Percentiles rank a stretch among this genome's conserved stretches.
These are phyloP conservation scores for Daldinia concentrica DNA, from an alignment of 495 filamentous ascomycete species.

Conservation along the genomic window DNA sequence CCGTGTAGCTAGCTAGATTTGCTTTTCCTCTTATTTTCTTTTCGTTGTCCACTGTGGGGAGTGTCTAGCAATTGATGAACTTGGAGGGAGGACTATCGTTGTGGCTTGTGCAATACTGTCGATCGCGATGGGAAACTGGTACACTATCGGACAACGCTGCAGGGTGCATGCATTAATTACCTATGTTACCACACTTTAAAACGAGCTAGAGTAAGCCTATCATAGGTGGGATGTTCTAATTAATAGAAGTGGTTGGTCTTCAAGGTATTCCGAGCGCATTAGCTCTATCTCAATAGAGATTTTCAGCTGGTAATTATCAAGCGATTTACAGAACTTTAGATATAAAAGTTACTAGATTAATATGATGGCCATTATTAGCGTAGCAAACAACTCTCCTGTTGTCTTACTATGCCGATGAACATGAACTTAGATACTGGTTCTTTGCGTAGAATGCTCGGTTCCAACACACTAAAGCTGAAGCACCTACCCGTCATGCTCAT, in stretches of 20 bases:
- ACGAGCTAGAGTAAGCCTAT: not conserved
- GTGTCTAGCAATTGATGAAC: conserved; percentile 19
- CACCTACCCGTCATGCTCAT: not conserved
- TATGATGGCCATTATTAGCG: not conserved
- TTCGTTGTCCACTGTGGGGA: conserved; percentile 14
- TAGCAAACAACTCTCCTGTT: not conserved
- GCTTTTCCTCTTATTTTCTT: not conserved
- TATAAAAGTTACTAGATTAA: not conserved
- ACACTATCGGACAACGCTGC: conserved; percentile 29
- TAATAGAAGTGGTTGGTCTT: not conserved
- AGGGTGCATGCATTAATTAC: conserved; percentile 1
- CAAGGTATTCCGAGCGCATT: not conserved
- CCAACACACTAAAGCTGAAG: not conserved
- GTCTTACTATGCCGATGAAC: not conserved
- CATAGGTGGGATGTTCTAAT: not conserved
- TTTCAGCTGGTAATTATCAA: not conserved
- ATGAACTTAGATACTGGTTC: too few relatives aligned
- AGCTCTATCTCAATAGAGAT: not conserved
- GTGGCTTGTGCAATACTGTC: conserved; percentile 30
- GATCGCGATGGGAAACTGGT: conserved; percentile 28
- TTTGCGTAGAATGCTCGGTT: not conserved
- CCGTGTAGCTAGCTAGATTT: not conserved
- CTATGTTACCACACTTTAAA: not conserved
- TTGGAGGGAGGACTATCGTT: conserved; percentile 13
- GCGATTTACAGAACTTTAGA: not conserved